Evolutionary conservation across 2,329 filamentous ascomycete genomes (phyloP).

Genomic region (Coniochaeta ligniaria): DNA sequence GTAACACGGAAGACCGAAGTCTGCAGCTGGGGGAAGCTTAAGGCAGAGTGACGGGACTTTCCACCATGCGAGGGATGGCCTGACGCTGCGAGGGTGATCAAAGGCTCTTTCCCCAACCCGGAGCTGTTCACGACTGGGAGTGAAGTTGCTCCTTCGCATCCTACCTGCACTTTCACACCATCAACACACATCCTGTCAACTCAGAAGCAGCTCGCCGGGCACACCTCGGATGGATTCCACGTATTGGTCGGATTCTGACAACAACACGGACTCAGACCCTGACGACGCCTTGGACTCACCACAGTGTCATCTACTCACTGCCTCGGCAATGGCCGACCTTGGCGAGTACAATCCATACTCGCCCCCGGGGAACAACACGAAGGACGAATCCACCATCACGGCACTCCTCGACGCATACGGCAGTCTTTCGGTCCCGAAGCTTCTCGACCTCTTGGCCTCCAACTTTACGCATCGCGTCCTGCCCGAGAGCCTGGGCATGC

Average conservation of each 20-base stretch:
- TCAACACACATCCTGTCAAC: background rate
- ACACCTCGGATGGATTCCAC: background rate
- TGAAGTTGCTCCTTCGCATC: background rate
- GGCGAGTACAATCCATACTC: background rate
- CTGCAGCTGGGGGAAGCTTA: no score
- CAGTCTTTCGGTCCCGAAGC: constrained; percentile 27
- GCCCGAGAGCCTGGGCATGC: constrained; percentile 30
- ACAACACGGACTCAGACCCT: background rate
- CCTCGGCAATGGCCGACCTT: background rate
- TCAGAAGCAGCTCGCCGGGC: background rate
- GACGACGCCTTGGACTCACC: background rate
- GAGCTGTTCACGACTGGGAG: background rate
- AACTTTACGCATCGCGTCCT: constrained; percentile 31
- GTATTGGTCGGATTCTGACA: background rate
- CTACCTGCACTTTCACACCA: background rate
- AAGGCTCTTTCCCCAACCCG: no score
- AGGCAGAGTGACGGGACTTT: background rate
- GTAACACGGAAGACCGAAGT: background rate
- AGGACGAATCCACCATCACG: constrained; percentile 1
- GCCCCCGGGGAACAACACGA: background rate
- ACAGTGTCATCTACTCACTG: background rate
- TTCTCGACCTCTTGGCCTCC: constrained; percentile 24
- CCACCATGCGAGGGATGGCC: background rate
- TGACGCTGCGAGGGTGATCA: no score
- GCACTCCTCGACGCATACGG: constrained; percentile 28